A percentile compares a stretch with the other conserved stretches of the same genome.
Evolutionary conservation across 345 rosid species (phyloP).

Genomic region (Crucihimalaya himalaica): DNA sequence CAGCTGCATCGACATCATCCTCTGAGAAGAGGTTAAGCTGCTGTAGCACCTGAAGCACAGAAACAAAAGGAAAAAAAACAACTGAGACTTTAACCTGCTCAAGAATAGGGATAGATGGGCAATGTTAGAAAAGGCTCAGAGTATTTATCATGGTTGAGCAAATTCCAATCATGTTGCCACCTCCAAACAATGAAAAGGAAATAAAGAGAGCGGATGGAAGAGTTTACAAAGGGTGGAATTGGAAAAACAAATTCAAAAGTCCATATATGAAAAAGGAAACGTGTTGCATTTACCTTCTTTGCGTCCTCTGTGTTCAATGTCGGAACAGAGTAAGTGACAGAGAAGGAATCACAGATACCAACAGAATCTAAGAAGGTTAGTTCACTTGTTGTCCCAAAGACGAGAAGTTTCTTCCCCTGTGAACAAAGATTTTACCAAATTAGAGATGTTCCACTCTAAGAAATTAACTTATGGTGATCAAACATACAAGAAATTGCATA

Average conservation of each 20-base stretch:
- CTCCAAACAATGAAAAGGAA: background rate
- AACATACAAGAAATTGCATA: background rate
- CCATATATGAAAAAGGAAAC: background rate
- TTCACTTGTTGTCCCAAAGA: conserved; percentile 93
- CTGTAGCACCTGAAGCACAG: conserved; percentile 54
- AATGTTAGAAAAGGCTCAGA: background rate
- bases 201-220: background rate
- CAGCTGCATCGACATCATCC: conserved; percentile 66
- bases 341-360: conserved; percentile 72
- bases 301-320: conserved; percentile 70
- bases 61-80: background rate
- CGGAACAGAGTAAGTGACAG: conserved; percentile 76
- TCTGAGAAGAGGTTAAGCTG: conserved; percentile 78
- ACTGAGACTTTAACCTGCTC: background rate
- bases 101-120: background rate
- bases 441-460: conserved; percentile 4
- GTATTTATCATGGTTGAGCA: background rate
- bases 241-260: background rate
- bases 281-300: conserved; percentile 60
- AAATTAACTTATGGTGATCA: background rate
- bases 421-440: conserved; percentile 14
- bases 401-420: conserved; percentile 91
- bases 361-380: conserved; percentile 76
- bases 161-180: background rate
- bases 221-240: background rate